Base-by-base conservation (phyloP, 2,329 filamentous ascomycete genomes). In the Aspergillus sp. region DNA sequence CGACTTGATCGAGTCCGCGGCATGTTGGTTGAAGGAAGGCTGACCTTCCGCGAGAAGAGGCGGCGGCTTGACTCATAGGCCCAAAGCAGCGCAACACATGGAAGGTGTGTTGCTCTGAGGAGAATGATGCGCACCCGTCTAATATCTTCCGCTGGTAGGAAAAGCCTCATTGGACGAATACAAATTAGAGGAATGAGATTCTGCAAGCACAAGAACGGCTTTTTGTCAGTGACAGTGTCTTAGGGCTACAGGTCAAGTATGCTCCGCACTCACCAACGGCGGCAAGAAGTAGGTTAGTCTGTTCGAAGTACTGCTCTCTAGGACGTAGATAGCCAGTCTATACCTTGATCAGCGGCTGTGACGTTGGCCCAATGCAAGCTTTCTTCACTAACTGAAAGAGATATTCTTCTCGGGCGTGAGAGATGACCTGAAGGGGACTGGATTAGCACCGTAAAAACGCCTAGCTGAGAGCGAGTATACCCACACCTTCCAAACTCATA, bases 331-430 rank as follows among this genome's bases (percentile, higher is more conserved):
- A 21, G 75, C 77, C 55, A 77, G 65, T 56, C 75, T 75, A 59
- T 52, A 47, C 49, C 41, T 51, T 27, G n/a, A 53, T 66, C 27
- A 64, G 63, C 39, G 24, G 45, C 41, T 52, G 27, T 19, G 23
- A 21, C 46, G 43, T 47, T 31, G 40, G 27, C 35, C n/a, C 37
- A 49, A 43, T 40, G 15, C 9, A 21, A 17, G 43, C 27, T 35
- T 31, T 17, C 37, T 55, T 52, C 48, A 69, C 70, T 69, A 66
- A 85, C 82, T 84, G 80, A 66, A 83, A 86, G 24, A 85, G 76
- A 68, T 86, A 86, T 68, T 86, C 84, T 66, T 86, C 83, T 65
- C 83, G 78, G 40, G 84, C 83, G 75, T 86, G 83, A 56, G 83
- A 79, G 72, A 86, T 80, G 54, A 86, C 82, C 84, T 86, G 64